Evolutionary conservation across 1,284 basidiomycete species (phyloP).

Genomic region (Ganoderma lingzhi): DNA sequence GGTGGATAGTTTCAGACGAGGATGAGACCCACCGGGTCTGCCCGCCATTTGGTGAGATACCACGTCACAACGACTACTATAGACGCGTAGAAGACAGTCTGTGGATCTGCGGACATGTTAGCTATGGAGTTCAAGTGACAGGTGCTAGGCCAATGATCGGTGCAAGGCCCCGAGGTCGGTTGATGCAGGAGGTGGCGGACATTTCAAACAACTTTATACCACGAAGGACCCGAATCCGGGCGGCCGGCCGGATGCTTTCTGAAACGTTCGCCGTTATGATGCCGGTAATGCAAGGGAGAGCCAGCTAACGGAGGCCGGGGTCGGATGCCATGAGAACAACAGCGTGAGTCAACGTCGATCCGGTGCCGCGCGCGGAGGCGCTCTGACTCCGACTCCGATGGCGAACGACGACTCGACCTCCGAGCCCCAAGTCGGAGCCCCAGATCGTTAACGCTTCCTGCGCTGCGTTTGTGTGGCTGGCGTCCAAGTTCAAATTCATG

Average conservation of each 20-base stretch:
- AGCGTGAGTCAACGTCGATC: neutral
- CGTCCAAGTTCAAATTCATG: no score
- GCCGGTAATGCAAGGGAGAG: neutral
- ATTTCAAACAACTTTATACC: neutral
- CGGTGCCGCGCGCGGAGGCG: neutral
- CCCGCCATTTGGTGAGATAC: slow-evolving; percentile 2
- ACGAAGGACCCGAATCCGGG: neutral
- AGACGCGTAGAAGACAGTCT: neutral
- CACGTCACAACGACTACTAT: neutral
- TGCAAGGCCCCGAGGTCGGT: neutral
- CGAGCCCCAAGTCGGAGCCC: neutral
- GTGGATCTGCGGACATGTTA: neutral
- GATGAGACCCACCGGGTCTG: slow-evolving; percentile 1
- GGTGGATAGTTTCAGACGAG: neutral
- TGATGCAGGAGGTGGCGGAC: neutral
- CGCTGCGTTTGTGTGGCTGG: neutral
- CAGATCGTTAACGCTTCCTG: neutral
- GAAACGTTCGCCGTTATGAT: neutral
- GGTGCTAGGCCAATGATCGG: neutral
- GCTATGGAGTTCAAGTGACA: neutral
- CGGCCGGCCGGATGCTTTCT: neutral
- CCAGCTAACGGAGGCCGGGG: no score
- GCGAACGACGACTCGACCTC: no score
- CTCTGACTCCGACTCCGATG: neutral
- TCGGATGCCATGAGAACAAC: neutral